Conservation (phyloP, 371 early-diverging fungal species). For the Mortierella sp. region DNA sequence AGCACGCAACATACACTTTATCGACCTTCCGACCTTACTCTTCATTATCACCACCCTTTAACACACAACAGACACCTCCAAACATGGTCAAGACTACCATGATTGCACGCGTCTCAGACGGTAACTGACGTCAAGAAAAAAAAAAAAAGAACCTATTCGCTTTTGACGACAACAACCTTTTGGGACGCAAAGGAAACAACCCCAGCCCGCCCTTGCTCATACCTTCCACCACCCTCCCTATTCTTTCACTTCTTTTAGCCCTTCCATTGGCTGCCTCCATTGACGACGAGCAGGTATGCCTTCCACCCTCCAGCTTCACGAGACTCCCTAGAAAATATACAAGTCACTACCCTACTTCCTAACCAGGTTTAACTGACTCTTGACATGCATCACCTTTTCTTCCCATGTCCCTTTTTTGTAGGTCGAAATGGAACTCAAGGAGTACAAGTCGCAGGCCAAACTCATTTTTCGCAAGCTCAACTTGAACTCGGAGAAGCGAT, state of each 20-base stretch:
- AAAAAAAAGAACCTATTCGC: not conserved
- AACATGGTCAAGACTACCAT: slow-evolving; percentile 95
- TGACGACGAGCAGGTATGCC: slow-evolving; percentile 95
- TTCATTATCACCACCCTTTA: not conserved
- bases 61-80: not conserved
- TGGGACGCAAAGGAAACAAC: not conserved
- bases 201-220: not conserved
- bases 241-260: slow-evolving; percentile 47
- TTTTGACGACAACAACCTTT: not conserved
- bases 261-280: slow-evolving; percentile 97
- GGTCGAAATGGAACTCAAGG: slow-evolving; percentile 85
- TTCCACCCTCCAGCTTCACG: not conserved
- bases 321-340: not conserved
- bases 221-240: not conserved
- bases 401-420: slow-evolving; percentile 24
- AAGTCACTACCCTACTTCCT: slow-evolving; percentile 9
- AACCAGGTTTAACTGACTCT: not conserved
- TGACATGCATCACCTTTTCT: slow-evolving; percentile 13
- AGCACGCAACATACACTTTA: not conserved
- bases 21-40: not conserved
- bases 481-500: slow-evolving; percentile 89
- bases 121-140: slow-evolving; percentile 26
- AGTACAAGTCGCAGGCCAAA: slow-evolving; percentile 96
- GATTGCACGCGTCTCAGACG: slow-evolving; percentile 95
- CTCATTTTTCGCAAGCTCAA: slow-evolving; percentile 89